Base-by-base conservation (phyloP, 2,329 filamentous ascomycete genomes). In the Claviceps fusiformis region DNA sequence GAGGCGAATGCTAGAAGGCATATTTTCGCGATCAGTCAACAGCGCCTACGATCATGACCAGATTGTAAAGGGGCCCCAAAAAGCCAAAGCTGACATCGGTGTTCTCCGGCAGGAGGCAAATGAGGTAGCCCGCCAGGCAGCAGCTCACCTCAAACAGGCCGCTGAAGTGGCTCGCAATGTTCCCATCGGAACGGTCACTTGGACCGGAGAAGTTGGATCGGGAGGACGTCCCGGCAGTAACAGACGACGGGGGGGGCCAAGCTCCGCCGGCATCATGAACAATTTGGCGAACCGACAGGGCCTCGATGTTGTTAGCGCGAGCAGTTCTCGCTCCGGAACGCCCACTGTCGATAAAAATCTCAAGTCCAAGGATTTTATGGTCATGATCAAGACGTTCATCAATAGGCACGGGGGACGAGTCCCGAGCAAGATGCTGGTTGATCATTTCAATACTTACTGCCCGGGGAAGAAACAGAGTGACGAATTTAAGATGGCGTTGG, bases 11-110 rank as follows among this genome's bases (percentile, higher is more conserved):
- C 86, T 97, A 73, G 85, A 91, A 59, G 87, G 87, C 53, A 89
- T 98, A 54, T 95, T 97, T 66, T 85, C 90, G 1, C 83, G 85
- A 45, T 87, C 89, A 2, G 87, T 97, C 1, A 90, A 95, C 63
- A 90, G 87, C n/a, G 89, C 91, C 0, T 81, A 96, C 48, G 89
- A 96, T 63, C 93, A 98, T 66, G 93, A 97, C 61, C 81, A 89
- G 54, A 95, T 97, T 63, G 81, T 97, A 62, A 87, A 85, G 61
- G 86, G 86, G 44, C 86, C 83, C 61, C 81, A 81, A 53, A 82
- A 82, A 55, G 73, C 88, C 19, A 79, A 82, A 58, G 87, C 89
- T 0, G 88, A 95, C 63, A 83, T 83, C 5, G 80, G 80, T 29
- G 85, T 95, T 60, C 82, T 96, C 50, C 85, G 89, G 61, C 80